Evolutionary conservation across 257 asterid genomes (phyloP).

Genomic region (Jaltomata sinuosa): DNA sequence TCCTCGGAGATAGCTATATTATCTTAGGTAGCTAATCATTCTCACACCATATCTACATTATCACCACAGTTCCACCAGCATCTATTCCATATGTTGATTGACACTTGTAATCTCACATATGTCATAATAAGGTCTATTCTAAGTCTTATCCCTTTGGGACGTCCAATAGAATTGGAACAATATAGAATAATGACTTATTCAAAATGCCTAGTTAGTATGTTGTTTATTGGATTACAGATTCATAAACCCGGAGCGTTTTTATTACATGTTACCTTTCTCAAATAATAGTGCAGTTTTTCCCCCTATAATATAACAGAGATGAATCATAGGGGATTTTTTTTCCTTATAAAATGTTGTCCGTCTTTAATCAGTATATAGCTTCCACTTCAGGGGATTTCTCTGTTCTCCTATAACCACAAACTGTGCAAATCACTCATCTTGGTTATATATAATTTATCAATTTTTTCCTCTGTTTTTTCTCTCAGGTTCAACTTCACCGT

Average conservation of each 20-base stretch:
- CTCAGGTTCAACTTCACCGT: constrained; percentile 92
- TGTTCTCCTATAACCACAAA: not conserved
- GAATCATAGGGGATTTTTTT: not conserved
- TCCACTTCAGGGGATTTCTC: not conserved
- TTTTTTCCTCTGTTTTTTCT: not conserved
- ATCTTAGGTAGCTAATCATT: not conserved
- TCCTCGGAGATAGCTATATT: not conserved
- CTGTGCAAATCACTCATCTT: not conserved
- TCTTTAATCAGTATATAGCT: not conserved
- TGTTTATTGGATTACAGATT: not conserved
- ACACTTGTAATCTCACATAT: not conserved
- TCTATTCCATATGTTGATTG: not conserved
- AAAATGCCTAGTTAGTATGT: not conserved
- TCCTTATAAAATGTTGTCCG: not conserved
- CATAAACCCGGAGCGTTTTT: not conserved
- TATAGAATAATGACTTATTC: not conserved
- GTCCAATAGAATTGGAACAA: not conserved
- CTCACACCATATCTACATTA: not conserved
- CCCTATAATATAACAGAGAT: not conserved
- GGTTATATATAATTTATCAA: not conserved
- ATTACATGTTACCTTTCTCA: not conserved
- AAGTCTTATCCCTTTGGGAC: not conserved
- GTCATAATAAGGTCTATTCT: not conserved
- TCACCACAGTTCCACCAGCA: not conserved
- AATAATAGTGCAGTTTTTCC: not conserved